phyloP scores from a whole-genome alignment of 1,139 yeast genomes.

The Scheffersomyces cryptocercus region DNA sequence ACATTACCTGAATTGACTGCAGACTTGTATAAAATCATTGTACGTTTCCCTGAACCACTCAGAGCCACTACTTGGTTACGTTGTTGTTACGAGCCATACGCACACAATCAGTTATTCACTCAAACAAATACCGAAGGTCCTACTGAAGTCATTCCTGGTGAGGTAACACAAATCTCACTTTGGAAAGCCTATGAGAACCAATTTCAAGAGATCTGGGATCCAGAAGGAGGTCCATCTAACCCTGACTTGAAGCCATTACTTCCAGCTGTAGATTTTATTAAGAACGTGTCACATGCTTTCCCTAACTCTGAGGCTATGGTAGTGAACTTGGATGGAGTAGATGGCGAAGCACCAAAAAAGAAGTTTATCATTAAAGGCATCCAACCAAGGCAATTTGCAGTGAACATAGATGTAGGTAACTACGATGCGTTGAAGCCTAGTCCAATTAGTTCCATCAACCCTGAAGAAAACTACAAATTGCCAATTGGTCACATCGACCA shows the following conservation, averaged over 20 bases:
- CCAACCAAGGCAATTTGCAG: conserved; percentile 47
- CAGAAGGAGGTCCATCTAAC: conserved; percentile 31
- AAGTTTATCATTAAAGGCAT: conserved; percentile 92
- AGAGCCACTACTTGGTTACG: conserved; percentile 96
- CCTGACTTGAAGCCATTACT: conserved; percentile 53
- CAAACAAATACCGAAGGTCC: conserved; percentile 9
- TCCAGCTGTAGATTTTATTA: conserved; percentile 96
- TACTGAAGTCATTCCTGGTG: conserved; percentile 50
- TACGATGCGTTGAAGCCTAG: conserved; percentile 42
- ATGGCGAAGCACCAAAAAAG: conserved; percentile 52
- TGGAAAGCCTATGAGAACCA: conserved; percentile 96
- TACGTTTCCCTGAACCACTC: conserved; percentile 76
- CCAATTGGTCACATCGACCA: conserved; percentile 42
- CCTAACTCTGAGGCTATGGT: conserved; percentile 96
- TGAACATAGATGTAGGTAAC: conserved; percentile 44
- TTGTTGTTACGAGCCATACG: conserved; percentile 76
- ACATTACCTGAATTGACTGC: conserved; percentile 59
- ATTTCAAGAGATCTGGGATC: conserved; percentile 52
- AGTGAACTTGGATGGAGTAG: conserved; percentile 53
- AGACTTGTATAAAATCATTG: conserved; percentile 60
- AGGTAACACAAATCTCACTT: conserved; percentile 90
- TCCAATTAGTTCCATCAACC: conserved; percentile 8
- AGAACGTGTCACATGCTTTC: conserved; percentile 88
- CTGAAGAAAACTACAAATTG: conserved; percentile 19
- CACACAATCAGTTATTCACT: conserved; percentile 24